These are phyloP conservation scores for Yarrowia sp. DNA, from an alignment of 805 yeast genomes.

Conservation along the genomic window DNA sequence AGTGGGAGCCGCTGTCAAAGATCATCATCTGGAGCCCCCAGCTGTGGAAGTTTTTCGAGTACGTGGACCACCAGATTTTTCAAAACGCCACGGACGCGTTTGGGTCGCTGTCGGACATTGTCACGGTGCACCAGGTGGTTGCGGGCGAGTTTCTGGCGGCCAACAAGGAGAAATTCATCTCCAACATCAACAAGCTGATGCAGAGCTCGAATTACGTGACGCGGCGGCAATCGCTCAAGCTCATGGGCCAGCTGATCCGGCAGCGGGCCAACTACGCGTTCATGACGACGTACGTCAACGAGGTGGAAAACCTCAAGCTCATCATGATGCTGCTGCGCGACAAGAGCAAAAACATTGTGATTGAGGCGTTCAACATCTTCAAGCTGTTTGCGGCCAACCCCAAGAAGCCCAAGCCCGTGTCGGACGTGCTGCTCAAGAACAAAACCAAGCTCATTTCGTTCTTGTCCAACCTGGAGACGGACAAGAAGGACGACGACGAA, in stretches of 20 bases:
- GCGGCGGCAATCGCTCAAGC: slow-evolving; percentile 78
- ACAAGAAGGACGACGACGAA: slow-evolving; percentile 68
- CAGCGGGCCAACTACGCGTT: slow-evolving; percentile 67
- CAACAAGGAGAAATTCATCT: slow-evolving; percentile 59
- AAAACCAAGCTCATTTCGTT: slow-evolving; percentile 71
- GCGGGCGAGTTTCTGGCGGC: slow-evolving; percentile 66
- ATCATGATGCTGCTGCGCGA: slow-evolving; percentile 85
- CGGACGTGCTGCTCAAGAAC: slow-evolving; percentile 81
- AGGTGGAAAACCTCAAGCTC: slow-evolving; percentile 77
- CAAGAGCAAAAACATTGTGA: slow-evolving; percentile 81
- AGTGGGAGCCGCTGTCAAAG: slow-evolving; percentile 66
- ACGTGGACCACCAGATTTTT: slow-evolving; percentile 72
- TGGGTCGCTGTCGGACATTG: slow-evolving; percentile 65
- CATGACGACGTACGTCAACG: slow-evolving; percentile 74
- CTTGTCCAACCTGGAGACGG: slow-evolving; percentile 61
- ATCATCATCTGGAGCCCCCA: slow-evolving; percentile 57
- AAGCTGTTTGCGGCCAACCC: slow-evolving; percentile 97
- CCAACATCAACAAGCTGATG: slow-evolving; percentile 64
- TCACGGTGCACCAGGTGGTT: slow-evolving; percentile 65
- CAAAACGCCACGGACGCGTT: slow-evolving; percentile 91
- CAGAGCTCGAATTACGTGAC: slow-evolving; percentile 84
- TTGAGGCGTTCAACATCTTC: slow-evolving; percentile 89
- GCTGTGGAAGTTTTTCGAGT: slow-evolving; percentile 81
- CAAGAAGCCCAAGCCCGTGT: slow-evolving; percentile 71
- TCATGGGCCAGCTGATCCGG: slow-evolving; percentile 69